A percentile compares a stretch with the other conserved stretches of the same genome.
These are phyloP conservation scores for Penicillium parvum DNA, from an alignment of 495 filamentous ascomycete genomes.

Conservation along the genomic window DNA sequence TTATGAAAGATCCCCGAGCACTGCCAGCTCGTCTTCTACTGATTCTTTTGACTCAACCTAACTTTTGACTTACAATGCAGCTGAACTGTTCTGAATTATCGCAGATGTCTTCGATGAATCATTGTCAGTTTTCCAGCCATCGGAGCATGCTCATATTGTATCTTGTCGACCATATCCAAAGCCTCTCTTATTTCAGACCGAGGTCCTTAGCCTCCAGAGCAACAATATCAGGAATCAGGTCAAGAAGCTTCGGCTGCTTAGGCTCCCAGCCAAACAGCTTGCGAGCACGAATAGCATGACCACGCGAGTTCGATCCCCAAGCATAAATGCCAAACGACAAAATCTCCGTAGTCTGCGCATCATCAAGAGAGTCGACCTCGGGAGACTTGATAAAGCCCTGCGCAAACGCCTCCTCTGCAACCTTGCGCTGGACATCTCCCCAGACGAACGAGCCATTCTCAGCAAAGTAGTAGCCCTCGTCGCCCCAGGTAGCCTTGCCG, in stretches of 20 bases:
- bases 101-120: too few relatives aligned
- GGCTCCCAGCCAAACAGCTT: constrained; percentile 66
- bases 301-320: constrained; percentile 64
- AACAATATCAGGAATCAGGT: constrained; percentile 52
- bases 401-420: constrained; percentile 59
- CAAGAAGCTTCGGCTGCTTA: constrained; percentile 48
- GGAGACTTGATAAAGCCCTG: constrained; percentile 59
- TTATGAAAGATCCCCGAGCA: too few relatives aligned
- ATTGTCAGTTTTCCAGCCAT: too few relatives aligned
- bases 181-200: constrained; percentile 51
- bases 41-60: too few relatives aligned
- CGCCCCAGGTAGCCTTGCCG: constrained; percentile 65
- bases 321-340: constrained; percentile 32
- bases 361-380: constrained; percentile 39
- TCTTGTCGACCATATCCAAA: neutral
- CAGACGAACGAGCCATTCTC: constrained; percentile 69
- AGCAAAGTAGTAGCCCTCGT: constrained; percentile 69
- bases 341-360: constrained; percentile 29
- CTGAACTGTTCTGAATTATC: too few relatives aligned
- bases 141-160: constrained; percentile 7
- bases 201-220: constrained; percentile 52
- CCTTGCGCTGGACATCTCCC: constrained; percentile 58
- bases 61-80: too few relatives aligned
- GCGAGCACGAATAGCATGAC: constrained; percentile 54
- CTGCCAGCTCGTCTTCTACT: too few relatives aligned